Evolutionary conservation across 352 stramenopile species (phyloP), one percentile per base, ranked within the genome.

Genomic region (Detonula confervacea): DNA sequence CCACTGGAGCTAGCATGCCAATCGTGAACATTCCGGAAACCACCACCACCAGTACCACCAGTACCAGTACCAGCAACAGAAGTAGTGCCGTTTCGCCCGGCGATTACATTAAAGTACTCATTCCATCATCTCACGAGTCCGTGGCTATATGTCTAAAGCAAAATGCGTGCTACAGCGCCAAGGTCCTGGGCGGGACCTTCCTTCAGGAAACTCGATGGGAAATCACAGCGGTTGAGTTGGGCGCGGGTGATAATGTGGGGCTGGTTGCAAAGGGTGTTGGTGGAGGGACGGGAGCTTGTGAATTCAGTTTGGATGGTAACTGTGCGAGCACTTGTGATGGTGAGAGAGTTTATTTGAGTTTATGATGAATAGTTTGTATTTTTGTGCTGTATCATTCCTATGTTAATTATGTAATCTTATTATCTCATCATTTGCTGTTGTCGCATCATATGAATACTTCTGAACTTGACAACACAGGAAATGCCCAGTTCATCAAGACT

Each of bases 281-380:
- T 11, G 33, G 35, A 22, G 71, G 51, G 46, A 35, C 7, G n/a
- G 44, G 25, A 62, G 52, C 22, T 30, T 82, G 74, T 52, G 46
- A 71, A 22, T 82, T 82, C 69, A 49, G 74, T 25, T 52, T 82
- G 5, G 30, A 29, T 55, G 64, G 35, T 39, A 70, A 25, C 55
- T 82, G 74, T 39, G 29, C 25, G 7, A 67, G 20, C 16, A 77
- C 64, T 57, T 82, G 74, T 64, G 25, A 56, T 68, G 57, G 74
- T 81, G 47, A 70, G 72, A n/a, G n/a, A n/a, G n/a, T n/a, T n/a
- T n/a, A n/a, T n/a, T n/a, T n/a, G n/a, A n/a, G n/a, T n/a, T n/a
- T 74, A 16, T 18, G 5, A 62, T 42, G 3, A 44, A 25, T 62
- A 22, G n/a, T n/a, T n/a, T n/a, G n/a, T n/a, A n/a, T n/a, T n/a